Evolutionary conservation across 805 yeast genomes (phyloP).

Genomic region (Starmerella vaccinii): DNA sequence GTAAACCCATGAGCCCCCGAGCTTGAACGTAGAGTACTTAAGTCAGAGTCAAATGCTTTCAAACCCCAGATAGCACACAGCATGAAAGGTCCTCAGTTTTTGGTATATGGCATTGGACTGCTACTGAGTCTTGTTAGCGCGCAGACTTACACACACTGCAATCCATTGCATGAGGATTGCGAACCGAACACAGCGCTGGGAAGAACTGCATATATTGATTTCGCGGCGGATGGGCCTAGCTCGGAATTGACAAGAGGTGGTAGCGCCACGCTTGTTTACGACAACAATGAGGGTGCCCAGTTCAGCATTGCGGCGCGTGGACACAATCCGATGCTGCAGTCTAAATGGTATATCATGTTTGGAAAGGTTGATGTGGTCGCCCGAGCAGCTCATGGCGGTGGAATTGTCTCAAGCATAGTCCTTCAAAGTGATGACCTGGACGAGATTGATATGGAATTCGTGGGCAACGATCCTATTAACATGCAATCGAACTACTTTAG

Average conservation of each 20-base stretch:
- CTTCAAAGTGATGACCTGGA: constrained; percentile 77
- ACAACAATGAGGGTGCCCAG: constrained; percentile 47
- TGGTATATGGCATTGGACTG: background rate
- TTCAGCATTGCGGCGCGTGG: constrained; percentile 51
- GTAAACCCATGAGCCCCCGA: background rate
- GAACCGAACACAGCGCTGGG: constrained; percentile 54
- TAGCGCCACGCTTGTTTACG: constrained; percentile 30
- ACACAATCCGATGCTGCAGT: constrained; percentile 49
- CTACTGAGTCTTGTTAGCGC: constrained; percentile 8
- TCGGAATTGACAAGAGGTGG: constrained; percentile 28
- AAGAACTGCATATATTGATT: constrained; percentile 43
- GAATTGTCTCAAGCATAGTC: constrained; percentile 71
- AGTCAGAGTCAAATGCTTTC: no score
- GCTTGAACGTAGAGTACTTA: no score
- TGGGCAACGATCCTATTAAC: constrained; percentile 67
- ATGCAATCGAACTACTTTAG: constrained; percentile 67
- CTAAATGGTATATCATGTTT: constrained; percentile 67
- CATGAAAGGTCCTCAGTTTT: background rate
- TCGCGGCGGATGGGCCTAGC: constrained; percentile 33
- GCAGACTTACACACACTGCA: constrained; percentile 33
- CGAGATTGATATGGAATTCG: constrained; percentile 82
- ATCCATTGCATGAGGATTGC: constrained; percentile 38
- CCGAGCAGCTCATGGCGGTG: constrained; percentile 66
- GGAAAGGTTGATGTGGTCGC: constrained; percentile 68
- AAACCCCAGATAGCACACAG: no score